Evolutionary conservation across 2,329 filamentous ascomycete genomes (phyloP).

Genomic region (Ceratocystis destructans): DNA sequence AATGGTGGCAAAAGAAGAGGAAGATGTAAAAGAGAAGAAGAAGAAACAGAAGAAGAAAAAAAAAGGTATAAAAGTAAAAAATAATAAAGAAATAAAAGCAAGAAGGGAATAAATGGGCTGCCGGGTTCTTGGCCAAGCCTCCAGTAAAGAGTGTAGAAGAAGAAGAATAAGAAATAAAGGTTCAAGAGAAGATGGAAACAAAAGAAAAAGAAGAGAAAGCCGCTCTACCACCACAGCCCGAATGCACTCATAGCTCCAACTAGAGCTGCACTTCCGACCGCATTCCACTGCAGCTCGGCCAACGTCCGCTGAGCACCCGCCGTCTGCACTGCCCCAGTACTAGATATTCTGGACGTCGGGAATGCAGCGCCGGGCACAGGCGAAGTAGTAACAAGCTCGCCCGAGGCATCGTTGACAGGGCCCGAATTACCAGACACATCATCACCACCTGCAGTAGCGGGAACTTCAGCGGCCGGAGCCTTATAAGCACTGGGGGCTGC

Average conservation of each 20-base stretch:
- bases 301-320: neutral
- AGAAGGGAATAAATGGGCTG: neutral
- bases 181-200: neutral
- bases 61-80: neutral
- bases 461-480: too few species aligned
- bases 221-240: neutral
- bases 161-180: neutral
- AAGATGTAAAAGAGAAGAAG: neutral
- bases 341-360: neutral
- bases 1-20: neutral
- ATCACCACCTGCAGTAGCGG: neutral
- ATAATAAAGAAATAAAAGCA: neutral
- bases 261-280: neutral
- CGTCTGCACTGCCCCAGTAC: neutral
- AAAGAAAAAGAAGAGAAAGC: neutral
- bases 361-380: neutral
- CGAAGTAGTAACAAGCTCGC: neutral
- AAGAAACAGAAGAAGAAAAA: neutral
- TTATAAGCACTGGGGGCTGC: too few species aligned
- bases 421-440: too few species aligned
- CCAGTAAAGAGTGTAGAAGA: neutral
- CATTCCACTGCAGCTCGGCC: neutral
- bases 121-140: neutral
- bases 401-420: neutral
- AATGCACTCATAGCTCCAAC: neutral